phyloP scores from a whole-genome alignment of 352 stramenopile species.

The Globisporangium irregulare region DNA sequence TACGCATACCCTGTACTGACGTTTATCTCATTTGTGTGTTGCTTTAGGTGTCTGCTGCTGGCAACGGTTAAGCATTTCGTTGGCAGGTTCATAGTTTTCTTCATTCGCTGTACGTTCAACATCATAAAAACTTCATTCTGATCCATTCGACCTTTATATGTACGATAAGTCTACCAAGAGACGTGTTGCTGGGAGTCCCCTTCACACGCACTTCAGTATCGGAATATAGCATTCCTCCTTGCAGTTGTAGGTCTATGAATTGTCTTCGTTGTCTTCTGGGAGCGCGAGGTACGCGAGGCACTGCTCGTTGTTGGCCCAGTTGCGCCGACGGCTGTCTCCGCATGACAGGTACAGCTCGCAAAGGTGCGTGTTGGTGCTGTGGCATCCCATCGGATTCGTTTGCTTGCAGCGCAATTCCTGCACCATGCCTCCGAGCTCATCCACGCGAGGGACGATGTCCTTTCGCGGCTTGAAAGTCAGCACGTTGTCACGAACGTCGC shows the following conservation, averaged over 20 bases:
- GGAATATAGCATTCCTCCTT: not conserved
- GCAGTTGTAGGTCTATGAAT: constrained; percentile 5
- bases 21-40: not conserved
- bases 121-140: constrained; percentile 7
- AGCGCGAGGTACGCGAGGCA: constrained; percentile 53
- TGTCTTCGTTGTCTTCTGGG: constrained; percentile 12
- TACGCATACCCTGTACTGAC: not conserved
- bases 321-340: constrained; percentile 52
- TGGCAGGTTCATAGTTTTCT: not conserved
- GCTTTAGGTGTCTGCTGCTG: constrained; percentile 76
- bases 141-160: constrained; percentile 6
- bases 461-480: constrained; percentile 76
- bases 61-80: constrained; percentile 73
- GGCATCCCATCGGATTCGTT: constrained; percentile 60
- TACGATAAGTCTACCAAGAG: not conserved
- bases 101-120: constrained; percentile 4
- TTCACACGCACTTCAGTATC: not conserved
- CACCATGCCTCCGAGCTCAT: constrained; percentile 71
- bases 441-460: constrained; percentile 77
- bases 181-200: not conserved
- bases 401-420: constrained; percentile 78
- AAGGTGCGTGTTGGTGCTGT: constrained; percentile 69
- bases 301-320: constrained; percentile 59
- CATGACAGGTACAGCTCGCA: constrained; percentile 78
- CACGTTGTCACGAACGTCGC: constrained; percentile 73